Conservation (phyloP, 2,329 filamentous ascomycete species). For the Venturia nashicola region DNA sequence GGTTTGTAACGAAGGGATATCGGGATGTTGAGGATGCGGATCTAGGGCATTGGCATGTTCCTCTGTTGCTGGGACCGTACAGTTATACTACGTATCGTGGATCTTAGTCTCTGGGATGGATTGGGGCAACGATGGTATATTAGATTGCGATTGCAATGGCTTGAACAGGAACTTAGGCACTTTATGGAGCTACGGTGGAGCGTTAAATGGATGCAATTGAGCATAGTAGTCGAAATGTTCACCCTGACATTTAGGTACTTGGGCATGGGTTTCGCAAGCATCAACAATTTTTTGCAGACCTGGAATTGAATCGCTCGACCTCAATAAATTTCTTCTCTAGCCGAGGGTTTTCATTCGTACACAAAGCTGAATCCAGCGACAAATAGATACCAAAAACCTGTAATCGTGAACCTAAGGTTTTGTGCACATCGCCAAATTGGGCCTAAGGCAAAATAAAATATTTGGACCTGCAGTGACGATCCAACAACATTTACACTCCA, state of each 20-base stretch:
- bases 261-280: background rate
- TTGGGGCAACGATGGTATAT: no score
- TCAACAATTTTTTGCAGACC: background rate
- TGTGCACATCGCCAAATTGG: background rate
- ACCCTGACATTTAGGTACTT: background rate
- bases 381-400: background rate
- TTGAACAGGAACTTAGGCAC: background rate
- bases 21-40: conserved; percentile 28
- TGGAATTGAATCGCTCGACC: background rate
- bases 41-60: conserved; percentile 65
- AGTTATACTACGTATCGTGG: conserved; percentile 75
- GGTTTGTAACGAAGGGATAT: conserved; percentile 27
- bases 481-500: background rate
- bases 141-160: background rate
- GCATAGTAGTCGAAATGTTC: background rate
- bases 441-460: background rate
- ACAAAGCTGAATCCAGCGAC: background rate
- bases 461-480: background rate
- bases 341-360: background rate
- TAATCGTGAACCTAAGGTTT: background rate
- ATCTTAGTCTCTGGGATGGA: background rate
- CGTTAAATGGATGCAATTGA: background rate
- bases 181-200: background rate
- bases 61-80: conserved; percentile 63
- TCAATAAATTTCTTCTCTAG: no score